Base-by-base conservation (phyloP, 2,329 filamentous ascomycete species). In the Cladosporium sp. region DNA sequence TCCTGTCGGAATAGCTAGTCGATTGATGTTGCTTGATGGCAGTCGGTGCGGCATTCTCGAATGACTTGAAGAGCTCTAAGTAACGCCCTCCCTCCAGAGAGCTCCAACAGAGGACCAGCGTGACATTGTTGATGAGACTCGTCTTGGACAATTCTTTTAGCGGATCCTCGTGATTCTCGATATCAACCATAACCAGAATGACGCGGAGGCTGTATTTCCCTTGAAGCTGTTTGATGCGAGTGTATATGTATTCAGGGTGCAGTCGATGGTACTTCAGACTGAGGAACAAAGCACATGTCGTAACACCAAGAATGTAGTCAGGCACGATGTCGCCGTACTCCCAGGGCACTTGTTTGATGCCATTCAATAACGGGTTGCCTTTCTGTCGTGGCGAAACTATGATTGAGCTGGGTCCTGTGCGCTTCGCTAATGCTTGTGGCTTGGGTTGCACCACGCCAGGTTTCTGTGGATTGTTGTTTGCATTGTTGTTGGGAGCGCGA, bases 231-330 rank as follows among this genome's bases (percentile, higher is more conserved):
- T 89, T 87, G 65, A 99, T 95, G 58, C 94, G 88, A 22, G 88
- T 91, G 77, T 97, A 97, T 67, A 99, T 91, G 77, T 99, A 99
- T 74, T 99, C 94, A 0, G 94, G 94, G 70, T 99, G 94, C 53
- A 99, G 81, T 25, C 93, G 90, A 74, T 99, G 94, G 74, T 99
- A 99, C 74, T 97, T 99, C 56, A 99, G 82, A 48, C 90, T 95
- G 40, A 99, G 78, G 70, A 97, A 99, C 4, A 99, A 80, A 0
- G 90, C 92, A 68, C 93, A 96, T 6, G 92, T 96, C 0, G 91
- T 96, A 40, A 83, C 71, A 0, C 94, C 93, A 48, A 97, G 79
- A 8, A 93, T 88, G 72, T 95, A 99, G 75, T 99, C 94, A 32
- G 93, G 90, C 1, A 89, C 87, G n/a, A 96, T 96, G 68, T 97